Base-by-base conservation (phyloP, 257 asterid species). In the Salvia rosmarinus region DNA sequence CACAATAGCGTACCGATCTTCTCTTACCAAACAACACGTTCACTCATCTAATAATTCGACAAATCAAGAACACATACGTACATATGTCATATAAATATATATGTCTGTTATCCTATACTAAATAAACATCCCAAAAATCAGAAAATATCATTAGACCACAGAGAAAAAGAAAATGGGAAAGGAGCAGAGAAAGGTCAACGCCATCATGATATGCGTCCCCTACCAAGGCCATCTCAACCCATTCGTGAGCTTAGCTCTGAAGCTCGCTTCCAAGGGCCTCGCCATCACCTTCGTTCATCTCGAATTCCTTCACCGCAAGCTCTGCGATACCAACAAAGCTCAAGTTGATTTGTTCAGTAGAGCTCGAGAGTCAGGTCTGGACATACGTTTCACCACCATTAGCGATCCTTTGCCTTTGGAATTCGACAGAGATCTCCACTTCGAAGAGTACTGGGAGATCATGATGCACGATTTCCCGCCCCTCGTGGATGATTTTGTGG, bases 221-320 rank as follows among this genome's bases (percentile, higher is more conserved):
- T 82, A 68, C 57, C 96, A 87, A 77, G 96, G 96, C 25, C 96
- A 89, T 46, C 68, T 87, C 6, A 87, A 71, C 44, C 95, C 96
- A 0, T 84, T 76, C 19, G 80, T 81, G 0, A 64, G 60, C 21
- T 83, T 89, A 10, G 89, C 92, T 14, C 75, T 84, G 17, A 87
- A 87, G 59, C 82, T 87, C 2, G 96, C 96, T 12, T 84, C 92
- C 1, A 77, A 80, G 5, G 95, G 88, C 42, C 64, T 86, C 55
- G 54, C 83, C 40, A 30, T 89, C 71, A 87, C 96, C 4, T 85
- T 85, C 34, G 82, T 80, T 10, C 82, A 85, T 39, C 79, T 89
- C 1, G 86, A 89, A 37, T 66, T 63, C 14, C 62, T 83, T 30
- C 84, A 89, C 64, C 76, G 75, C 37, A 85, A 71, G 66, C 67